Base-by-base conservation (phyloP, 139 green algal species). In the Chloropicon primus region DNA sequence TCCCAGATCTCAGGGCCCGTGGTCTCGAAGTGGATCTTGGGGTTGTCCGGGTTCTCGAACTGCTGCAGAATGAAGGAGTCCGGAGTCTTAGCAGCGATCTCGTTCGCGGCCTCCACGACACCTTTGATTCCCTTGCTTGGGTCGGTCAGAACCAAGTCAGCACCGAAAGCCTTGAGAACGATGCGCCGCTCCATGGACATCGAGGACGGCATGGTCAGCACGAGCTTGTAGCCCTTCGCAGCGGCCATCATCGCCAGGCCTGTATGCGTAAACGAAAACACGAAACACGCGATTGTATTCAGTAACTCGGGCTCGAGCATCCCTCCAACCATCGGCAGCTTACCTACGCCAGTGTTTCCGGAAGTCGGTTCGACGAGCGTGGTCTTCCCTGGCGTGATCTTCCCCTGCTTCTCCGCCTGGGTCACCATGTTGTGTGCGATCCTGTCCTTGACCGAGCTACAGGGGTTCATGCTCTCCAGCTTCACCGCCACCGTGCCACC, bases 41-140 rank as follows among this genome's bases (percentile, higher is more conserved):
- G 88, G 85, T 98, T 98, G 82, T 91, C 89, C 26, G 92, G 89
- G 88, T 98, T 99, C 85, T 99, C 91, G 86, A 99, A 98, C 85
- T 99, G 95, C 87, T 98, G 93, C 81, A 98, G 90, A 78, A 97
- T 93, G 88, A 90, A 97, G 0, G 90, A 82, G 82, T 92, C 83
- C 0, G 85, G 79, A 0, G 88, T 97, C 27, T 81, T 83, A 41
- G 75, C 80, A 26, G 90, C 86, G 54, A 99, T 92, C 84, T 98
- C 88, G 84, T 96, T 88, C 1, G 94, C 94, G 87, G 96, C 97
- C 25, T 81, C 76, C 2, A 99, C 89, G n/a, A 92, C 93, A 10
- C 85, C 87, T 82, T 95, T 94, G 89, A 94, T 94, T 22, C 90
- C 89, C 86, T 95, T 93, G 73, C 90, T 84, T n/a, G 91, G 90